Percentiles rank a stretch among this genome's conserved stretches.
phyloP scores from a whole-genome alignment of 2,329 filamentous ascomycete species.

The Claviceps sp. region DNA sequence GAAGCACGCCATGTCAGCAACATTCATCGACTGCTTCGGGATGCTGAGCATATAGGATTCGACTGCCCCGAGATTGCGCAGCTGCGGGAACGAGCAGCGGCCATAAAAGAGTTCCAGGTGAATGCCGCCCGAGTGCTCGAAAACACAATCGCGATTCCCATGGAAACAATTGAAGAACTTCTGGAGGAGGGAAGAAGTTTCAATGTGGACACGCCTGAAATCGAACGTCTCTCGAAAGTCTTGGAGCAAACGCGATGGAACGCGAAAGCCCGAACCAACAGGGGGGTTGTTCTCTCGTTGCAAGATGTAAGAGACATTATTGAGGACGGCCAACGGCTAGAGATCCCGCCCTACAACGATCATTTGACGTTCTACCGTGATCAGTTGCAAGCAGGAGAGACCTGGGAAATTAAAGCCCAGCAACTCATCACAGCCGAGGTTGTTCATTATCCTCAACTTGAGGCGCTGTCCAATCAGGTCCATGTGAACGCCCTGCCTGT shows the following conservation, averaged over 20 bases:
- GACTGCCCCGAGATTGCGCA: conserved; percentile 83
- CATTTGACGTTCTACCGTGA: conserved; percentile 65
- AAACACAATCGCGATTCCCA: conserved; percentile 48
- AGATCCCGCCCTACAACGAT: conserved; percentile 68
- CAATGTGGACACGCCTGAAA: conserved; percentile 81
- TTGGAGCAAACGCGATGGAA: conserved; percentile 85
- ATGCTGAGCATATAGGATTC: conserved; percentile 80
- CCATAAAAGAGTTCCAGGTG: conserved; percentile 72
- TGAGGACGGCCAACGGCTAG: conserved; percentile 60
- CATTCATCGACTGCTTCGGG: conserved; percentile 68
- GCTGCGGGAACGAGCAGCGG: conserved; percentile 71
- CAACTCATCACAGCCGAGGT: conserved; percentile 86
- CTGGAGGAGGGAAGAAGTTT: conserved; percentile 82
- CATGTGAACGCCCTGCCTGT: conserved; percentile 59
- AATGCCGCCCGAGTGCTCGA: conserved; percentile 59
- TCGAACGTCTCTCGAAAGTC: conserved; percentile 67
- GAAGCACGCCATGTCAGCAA: conserved; percentile 83
- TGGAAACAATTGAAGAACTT: conserved; percentile 72
- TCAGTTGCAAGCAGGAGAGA: conserved; percentile 60
- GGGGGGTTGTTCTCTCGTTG: conserved; percentile 55
- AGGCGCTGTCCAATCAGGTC: conserved; percentile 79
- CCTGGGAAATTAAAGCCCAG: conserved; percentile 87
- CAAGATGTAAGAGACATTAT: conserved; percentile 71
- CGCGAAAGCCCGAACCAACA: conserved; percentile 54
- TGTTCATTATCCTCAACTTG: conserved; percentile 88